Conservation (phyloP, 768 basidiomycete species). For the Serendipita vermifera region DNA sequence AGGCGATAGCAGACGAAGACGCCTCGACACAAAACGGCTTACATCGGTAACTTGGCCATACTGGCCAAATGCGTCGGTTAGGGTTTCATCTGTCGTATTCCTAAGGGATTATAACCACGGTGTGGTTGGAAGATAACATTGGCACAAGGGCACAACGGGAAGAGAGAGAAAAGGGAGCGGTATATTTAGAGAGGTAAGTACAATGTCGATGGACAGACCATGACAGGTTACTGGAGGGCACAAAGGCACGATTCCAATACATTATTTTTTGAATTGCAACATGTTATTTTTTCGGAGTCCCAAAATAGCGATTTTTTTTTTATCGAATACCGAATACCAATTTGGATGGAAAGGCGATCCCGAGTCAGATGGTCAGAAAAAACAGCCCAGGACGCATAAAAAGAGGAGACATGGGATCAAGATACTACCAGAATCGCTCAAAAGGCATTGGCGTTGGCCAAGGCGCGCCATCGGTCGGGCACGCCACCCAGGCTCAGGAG, state of each 20-base stretch:
- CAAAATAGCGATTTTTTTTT: neutral
- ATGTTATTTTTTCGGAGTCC: neutral
- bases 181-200: constrained; percentile 37
- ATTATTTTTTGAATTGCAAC: constrained; percentile 14
- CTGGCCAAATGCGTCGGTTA: constrained; percentile 69
- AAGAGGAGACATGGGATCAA: constrained; percentile 35
- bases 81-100: constrained; percentile 88
- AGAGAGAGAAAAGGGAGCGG: constrained; percentile 17
- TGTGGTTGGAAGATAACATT: constrained; percentile 39
- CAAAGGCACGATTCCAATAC: constrained; percentile 14
- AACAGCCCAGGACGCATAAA: constrained; percentile 27
- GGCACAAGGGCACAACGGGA: constrained; percentile 21
- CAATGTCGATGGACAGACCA: constrained; percentile 7
- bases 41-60: constrained; percentile 87
- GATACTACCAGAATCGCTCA: neutral
- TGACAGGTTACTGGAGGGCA: constrained; percentile 3
- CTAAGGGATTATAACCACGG: constrained; percentile 95
- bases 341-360: neutral
- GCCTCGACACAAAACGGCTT: constrained; percentile 38
- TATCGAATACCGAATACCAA: neutral
- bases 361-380: neutral
- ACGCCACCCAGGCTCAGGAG: neutral
- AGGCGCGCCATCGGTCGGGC: neutral
- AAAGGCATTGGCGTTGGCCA: constrained; percentile 1
- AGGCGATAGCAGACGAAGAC: constrained; percentile 19